phyloP scores from a whole-genome alignment of 306 rosid species.

The Cucumis sativus region DNA sequence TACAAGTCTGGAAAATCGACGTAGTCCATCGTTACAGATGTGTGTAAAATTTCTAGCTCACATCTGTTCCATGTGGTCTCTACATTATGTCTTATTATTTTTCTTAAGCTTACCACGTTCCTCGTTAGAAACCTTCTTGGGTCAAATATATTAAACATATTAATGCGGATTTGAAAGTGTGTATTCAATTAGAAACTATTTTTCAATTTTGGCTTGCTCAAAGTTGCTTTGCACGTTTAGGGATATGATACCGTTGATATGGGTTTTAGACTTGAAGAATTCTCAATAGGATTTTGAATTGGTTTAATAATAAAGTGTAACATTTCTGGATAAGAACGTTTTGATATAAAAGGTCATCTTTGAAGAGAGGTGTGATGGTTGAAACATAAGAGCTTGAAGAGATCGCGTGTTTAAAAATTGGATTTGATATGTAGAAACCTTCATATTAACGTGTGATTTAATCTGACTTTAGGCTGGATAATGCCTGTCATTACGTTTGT shows the following conservation, averaged over 20 bases:
- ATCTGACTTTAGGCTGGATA: neutral
- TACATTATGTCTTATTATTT: slow-evolving; percentile 1
- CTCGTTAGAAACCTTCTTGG: neutral
- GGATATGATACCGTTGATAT: neutral
- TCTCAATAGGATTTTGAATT: neutral
- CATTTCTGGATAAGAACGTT: neutral
- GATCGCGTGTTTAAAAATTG: too few species aligned
- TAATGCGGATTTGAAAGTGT: too few species aligned
- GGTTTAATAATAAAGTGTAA: neutral
- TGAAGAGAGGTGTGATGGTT: too few species aligned
- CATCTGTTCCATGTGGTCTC: slow-evolving; percentile 35
- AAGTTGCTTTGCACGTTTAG: neutral
- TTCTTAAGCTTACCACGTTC: neutral
- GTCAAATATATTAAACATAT: too few species aligned
- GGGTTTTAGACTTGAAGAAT: neutral
- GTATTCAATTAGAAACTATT: too few species aligned
- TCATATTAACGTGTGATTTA: neutral
- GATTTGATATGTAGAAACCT: neutral
- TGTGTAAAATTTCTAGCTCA: slow-evolving; percentile 15
- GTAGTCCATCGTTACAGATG: slow-evolving; percentile 35
- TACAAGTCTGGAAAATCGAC: slow-evolving; percentile 25
- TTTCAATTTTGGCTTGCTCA: too few species aligned
- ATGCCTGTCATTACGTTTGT: neutral
- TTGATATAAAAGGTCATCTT: too few species aligned
- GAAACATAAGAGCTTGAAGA: too few species aligned